These are phyloP conservation scores for Peniophora sp. DNA, from an alignment of 1,284 basidiomycete species.

Conservation along the genomic window DNA sequence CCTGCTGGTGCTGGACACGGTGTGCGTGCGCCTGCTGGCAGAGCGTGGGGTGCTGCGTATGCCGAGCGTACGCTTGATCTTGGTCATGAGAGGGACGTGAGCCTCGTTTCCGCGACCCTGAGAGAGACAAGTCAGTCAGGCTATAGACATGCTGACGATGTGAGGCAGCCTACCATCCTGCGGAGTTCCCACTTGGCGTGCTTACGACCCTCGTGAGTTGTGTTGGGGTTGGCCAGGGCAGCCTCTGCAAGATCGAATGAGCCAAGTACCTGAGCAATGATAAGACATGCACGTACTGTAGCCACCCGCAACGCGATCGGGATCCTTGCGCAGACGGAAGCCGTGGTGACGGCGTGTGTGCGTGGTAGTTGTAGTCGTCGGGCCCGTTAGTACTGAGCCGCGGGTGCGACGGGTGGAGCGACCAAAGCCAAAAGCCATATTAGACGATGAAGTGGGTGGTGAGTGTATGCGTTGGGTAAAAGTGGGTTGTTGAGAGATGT, in stretches of 20 bases:
- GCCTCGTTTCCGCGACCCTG: conserved; percentile 31
- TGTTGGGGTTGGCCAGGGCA: conserved; percentile 42
- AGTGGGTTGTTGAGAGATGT: too few relatives aligned
- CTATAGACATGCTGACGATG: background rate
- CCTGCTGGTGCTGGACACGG: background rate
- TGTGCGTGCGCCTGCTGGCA: conserved; percentile 1
- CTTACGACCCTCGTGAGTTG: conserved; percentile 32
- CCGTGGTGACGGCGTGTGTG: conserved; percentile 16
- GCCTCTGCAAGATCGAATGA: conserved; percentile 25
- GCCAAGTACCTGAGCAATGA: background rate
- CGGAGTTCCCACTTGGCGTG: conserved; percentile 38
- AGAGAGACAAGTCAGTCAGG: background rate
- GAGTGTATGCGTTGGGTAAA: too few relatives aligned
- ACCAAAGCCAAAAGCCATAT: too few relatives aligned
- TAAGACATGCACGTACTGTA: conserved; percentile 30
- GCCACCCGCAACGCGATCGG: conserved; percentile 37
- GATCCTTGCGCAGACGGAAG: conserved; percentile 29
- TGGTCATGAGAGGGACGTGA: conserved; percentile 44
- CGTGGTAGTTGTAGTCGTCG: conserved; percentile 9
- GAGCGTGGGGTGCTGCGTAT: conserved; percentile 37
- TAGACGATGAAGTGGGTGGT: too few relatives aligned
- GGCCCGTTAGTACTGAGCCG: too few relatives aligned
- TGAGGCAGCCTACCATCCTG: conserved; percentile 30
- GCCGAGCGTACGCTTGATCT: conserved; percentile 40
- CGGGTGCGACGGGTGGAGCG: too few relatives aligned